Conservation (phyloP, 768 basidiomycete species). For the Boletus rubroflammeus region DNA sequence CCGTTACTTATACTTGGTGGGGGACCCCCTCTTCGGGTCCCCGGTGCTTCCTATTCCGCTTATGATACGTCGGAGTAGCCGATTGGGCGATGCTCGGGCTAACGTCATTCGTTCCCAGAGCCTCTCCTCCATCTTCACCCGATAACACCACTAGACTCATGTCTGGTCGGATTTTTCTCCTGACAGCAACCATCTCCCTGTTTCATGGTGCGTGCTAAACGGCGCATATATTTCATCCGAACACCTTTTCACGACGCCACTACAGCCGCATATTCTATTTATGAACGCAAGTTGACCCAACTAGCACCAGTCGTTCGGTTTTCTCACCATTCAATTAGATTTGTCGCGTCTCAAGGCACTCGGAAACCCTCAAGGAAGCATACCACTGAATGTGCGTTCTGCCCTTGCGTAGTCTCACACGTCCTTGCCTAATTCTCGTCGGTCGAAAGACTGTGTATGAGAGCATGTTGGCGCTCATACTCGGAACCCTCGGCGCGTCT, state of each 20-base stretch:
- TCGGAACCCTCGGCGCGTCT: conserved; percentile 73
- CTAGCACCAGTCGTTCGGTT: conserved; percentile 17
- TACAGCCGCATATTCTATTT: conserved; percentile 74
- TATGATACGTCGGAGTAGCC: conserved; percentile 2
- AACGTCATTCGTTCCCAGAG: too few relatives aligned
- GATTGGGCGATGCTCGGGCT: too few relatives aligned
- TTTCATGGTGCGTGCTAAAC: conserved; percentile 47
- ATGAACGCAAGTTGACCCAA: conserved; percentile 56
- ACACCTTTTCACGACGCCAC: not conserved
- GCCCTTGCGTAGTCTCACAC: not conserved
- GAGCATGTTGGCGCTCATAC: conserved; percentile 55
- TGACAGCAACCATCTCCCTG: conserved; percentile 44
- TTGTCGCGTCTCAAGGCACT: conserved; percentile 74
- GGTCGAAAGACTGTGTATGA: conserved; percentile 60
- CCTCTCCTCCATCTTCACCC: too few relatives aligned
- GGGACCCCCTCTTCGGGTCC: conserved; percentile 9
- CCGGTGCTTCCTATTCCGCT: not conserved
- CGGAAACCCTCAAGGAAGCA: conserved; percentile 60
- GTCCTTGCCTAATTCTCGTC: not conserved
- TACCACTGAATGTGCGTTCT: conserved; percentile 58
- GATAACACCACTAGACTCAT: too few relatives aligned
- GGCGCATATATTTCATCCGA: not conserved
- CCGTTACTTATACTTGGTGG: conserved; percentile 24
- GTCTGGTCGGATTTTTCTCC: conserved; percentile 46
- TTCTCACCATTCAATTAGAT: conserved; percentile 42